phyloP scores from a whole-genome alignment of 352 stramenopile genomes.

The Globisporangium irregulare region DNA sequence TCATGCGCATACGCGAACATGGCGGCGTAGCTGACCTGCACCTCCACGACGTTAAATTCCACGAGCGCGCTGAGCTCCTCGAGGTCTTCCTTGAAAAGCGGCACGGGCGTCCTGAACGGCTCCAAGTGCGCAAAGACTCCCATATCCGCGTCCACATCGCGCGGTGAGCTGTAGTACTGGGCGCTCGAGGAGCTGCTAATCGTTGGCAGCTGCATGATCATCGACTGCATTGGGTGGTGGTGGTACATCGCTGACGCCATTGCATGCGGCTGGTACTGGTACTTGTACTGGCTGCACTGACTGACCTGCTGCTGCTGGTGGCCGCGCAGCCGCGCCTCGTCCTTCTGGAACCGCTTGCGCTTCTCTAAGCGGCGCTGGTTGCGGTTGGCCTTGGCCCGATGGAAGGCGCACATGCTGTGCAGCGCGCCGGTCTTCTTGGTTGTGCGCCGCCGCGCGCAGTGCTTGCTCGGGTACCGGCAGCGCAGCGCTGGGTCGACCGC shows the following conservation, averaged over 20 bases:
- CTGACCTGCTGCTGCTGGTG: neutral
- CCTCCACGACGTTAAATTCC: constrained; percentile 19
- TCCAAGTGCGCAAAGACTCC: constrained; percentile 21
- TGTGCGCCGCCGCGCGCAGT: constrained; percentile 10
- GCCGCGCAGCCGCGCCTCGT: constrained; percentile 14
- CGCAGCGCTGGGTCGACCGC: constrained; percentile 22
- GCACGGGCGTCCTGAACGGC: constrained; percentile 31
- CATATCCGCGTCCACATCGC: constrained; percentile 23
- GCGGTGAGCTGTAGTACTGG: constrained; percentile 19
- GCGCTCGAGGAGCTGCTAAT: neutral
- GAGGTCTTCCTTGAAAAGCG: constrained; percentile 36
- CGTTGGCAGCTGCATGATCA: constrained; percentile 11
- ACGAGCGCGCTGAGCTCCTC: constrained; percentile 37
- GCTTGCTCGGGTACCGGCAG: constrained; percentile 17
- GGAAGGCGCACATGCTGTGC: constrained; percentile 17
- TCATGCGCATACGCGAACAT: neutral
- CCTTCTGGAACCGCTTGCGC: constrained; percentile 12
- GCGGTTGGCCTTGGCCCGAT: constrained; percentile 16
- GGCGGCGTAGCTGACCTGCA: neutral
- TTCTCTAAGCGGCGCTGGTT: constrained; percentile 18
- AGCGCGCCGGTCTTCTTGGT: constrained; percentile 13
- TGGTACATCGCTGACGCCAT: neutral
- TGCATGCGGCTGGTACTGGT: neutral
- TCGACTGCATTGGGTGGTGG: neutral
- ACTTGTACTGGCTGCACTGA: neutral